Evolutionary conservation across 495 filamentous ascomycete species (phyloP), one percentile per base, ranked within the genome.

Genomic region (Lepraria neglecta): DNA sequence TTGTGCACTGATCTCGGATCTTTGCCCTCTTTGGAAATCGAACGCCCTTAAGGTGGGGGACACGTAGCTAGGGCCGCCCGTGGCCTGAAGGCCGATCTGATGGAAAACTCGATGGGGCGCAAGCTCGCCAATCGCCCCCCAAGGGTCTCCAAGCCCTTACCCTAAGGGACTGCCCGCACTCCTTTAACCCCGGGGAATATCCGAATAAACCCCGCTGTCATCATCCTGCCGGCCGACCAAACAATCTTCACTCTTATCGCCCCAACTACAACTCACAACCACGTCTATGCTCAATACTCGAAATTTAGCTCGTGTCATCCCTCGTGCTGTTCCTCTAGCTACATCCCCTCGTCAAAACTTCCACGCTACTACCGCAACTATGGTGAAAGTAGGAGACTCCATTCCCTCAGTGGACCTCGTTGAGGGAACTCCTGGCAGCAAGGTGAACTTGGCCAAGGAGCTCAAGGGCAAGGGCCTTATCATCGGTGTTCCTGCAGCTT

Each of bases 401-500:
- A 75, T 87, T 31, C 87, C 86, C 19, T 80, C 87, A 67, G 74
- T 82, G 6, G 83, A 87, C 19, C 72, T 88, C 14, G 77, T 80
- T 55, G 80, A 82, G 70, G 72, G 73, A 70, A 80, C 77, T 24
- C 84, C 84, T 24, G 91, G 88, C 50, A 94, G 90, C 80, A 91
- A 89, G 74, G 84, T 97, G 69, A 94, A 89, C 71, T 79, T 98
- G 58, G 83, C 84, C 66, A 81, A 87, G 66, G 88, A 90, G 72
- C 79, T 95, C 64, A 74, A 74, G 31, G 84, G 82, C 50, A 83
- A 87, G 70, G 90, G 85, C 47, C 73, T 97, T 59, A 86, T 97
- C 68, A 82, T 97, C 61, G 92, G 92, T 52, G 89, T 95, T 44
- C 94, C 94, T 1, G 94, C 89, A 12, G 94, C 91, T 19, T 96